Evolutionary conservation across 2,329 filamentous ascomycete species (phyloP).

Genomic region (Ophiostoma ulmi): DNA sequence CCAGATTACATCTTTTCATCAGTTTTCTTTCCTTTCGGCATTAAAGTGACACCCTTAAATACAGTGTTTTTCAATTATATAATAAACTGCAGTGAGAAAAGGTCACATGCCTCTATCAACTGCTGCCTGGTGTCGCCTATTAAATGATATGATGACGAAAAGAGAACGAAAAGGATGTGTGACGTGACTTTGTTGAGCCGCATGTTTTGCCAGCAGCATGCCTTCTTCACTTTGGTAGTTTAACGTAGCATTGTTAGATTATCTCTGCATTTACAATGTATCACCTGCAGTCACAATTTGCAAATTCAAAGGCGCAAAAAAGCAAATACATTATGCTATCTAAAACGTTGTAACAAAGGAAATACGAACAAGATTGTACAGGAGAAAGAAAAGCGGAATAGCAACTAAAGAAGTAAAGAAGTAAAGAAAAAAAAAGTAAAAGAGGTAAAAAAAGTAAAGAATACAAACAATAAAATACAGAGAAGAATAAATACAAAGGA

Average conservation of each 20-base stretch:
- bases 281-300: background rate
- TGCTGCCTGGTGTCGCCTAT: slow-evolving; percentile 1
- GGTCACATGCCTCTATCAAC: background rate
- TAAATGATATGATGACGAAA: background rate
- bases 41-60: background rate
- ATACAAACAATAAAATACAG: too few relatives aligned
- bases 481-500: background rate
- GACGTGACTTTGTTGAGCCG: slow-evolving; percentile 6
- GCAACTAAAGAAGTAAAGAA: background rate
- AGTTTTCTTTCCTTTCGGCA: background rate
- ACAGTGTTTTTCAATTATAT: background rate
- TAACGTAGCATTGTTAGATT: background rate
- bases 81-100: background rate
- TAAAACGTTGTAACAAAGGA: background rate
- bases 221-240: background rate
- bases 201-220: background rate
- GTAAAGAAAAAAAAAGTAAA: background rate
- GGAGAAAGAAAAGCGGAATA: background rate
- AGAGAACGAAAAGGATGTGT: background rate
- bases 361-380: background rate
- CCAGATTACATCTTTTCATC: background rate
- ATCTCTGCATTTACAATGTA: background rate
- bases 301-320: background rate
- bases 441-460: background rate
- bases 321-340: background rate